Percentiles rank a stretch among this genome's conserved stretches.
Conservation (phyloP, 164 flowering plant species). For the Kalanchoe fedtschenkoi region DNA sequence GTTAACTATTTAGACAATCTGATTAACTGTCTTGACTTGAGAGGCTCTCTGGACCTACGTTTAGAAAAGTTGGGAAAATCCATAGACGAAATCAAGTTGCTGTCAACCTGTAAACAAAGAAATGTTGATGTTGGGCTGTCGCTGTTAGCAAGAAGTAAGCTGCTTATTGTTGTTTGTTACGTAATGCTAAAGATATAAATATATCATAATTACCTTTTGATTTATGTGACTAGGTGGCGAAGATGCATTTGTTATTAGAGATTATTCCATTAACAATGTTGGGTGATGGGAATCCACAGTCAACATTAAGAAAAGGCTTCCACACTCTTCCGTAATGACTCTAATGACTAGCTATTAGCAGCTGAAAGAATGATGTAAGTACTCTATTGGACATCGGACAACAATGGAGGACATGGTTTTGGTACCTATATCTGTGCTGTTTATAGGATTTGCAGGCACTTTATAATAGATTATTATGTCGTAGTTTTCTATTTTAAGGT, state of each 20-base stretch:
- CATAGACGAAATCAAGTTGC: neutral
- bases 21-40: constrained; percentile 2
- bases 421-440: neutral
- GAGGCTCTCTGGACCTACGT: constrained; percentile 2
- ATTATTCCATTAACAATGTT: neutral
- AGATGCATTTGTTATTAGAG: neutral
- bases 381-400: neutral
- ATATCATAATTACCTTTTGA: neutral
- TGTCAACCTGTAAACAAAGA: constrained; percentile 1
- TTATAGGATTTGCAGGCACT: constrained; percentile 1
- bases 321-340: neutral
- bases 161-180: neutral
- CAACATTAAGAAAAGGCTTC: neutral
- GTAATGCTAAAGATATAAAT: neutral
- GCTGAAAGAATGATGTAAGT: neutral
- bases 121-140: neutral
- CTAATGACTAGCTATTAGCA: too few species aligned
- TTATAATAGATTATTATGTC: neutral
- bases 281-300: neutral
- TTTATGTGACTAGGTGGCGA: neutral
- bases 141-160: neutral
- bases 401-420: neutral
- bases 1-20: neutral
- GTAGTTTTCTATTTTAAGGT: neutral
- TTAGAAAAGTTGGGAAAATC: neutral